Percentiles rank a stretch among this genome's conserved stretches.
Conservation (phyloP, 2,329 filamentous ascomycete species). For the Pseudocercospora vitis region DNA sequence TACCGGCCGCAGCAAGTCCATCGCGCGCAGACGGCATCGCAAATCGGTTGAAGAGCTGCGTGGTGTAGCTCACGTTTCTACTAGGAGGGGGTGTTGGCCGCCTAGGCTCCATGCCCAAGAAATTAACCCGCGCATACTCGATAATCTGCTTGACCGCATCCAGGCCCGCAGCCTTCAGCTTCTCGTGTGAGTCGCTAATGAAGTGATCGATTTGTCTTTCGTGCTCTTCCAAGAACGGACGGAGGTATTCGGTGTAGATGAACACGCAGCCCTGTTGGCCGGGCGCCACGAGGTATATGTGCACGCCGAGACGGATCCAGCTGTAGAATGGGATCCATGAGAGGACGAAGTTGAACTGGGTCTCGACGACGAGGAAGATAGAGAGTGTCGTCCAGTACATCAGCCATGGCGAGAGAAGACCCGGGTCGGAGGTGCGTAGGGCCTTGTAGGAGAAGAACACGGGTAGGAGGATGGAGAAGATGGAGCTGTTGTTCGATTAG, state of each 20-base stretch:
- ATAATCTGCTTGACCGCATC: slow-evolving; percentile 51
- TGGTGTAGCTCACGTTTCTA: slow-evolving; percentile 64
- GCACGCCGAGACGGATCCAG: slow-evolving; percentile 81
- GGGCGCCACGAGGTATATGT: slow-evolving; percentile 94
- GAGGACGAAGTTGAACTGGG: slow-evolving; percentile 83
- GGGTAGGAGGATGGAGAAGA: slow-evolving; percentile 88
- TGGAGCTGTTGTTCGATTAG: slow-evolving; percentile 58
- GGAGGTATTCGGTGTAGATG: slow-evolving; percentile 80
- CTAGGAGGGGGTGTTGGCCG: slow-evolving; percentile 50
- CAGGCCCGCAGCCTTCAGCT: slow-evolving; percentile 72
- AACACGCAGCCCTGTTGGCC: slow-evolving; percentile 90
- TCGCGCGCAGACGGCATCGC: slow-evolving; percentile 71
- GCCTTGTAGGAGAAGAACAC: slow-evolving; percentile 98
- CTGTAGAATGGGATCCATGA: slow-evolving; percentile 92
- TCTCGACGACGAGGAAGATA: slow-evolving; percentile 77
- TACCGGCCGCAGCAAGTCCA: slow-evolving; percentile 46
- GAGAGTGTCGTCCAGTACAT: slow-evolving; percentile 98
- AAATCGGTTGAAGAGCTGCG: slow-evolving; percentile 80
- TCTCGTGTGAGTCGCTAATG: slow-evolving; percentile 78
- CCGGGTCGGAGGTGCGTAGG: slow-evolving; percentile 85
- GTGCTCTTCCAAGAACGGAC: slow-evolving; percentile 85
- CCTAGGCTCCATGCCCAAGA: slow-evolving; percentile 73
- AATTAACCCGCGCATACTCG: slow-evolving; percentile 66
- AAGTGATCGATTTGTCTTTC: slow-evolving; percentile 87
- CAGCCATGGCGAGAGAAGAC: slow-evolving; percentile 91